Conservation (phyloP, 495 filamentous ascomycete genomes). For the Lasiosphaeria ovina region DNA sequence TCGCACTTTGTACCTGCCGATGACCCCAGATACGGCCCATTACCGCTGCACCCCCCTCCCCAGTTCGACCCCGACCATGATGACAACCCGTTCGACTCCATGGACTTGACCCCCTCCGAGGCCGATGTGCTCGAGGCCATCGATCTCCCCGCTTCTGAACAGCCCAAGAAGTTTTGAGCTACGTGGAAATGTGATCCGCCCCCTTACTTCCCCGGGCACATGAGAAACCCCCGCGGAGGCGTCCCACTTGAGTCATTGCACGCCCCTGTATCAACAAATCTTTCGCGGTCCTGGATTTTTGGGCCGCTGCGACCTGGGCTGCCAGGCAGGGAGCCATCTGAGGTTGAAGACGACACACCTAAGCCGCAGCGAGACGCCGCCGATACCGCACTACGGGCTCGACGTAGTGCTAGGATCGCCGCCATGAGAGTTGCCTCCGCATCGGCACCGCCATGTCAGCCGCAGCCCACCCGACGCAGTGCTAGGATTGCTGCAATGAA, state of each 20-base stretch:
- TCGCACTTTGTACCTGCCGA: background rate
- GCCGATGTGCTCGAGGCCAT: conserved; percentile 7
- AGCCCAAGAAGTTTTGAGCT: background rate
- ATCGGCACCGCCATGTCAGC: background rate
- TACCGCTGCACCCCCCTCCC: too few species aligned
- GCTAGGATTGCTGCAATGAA: conserved; percentile 3
- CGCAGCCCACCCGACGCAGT: background rate
- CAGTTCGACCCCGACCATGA: too few species aligned
- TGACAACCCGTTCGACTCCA: background rate
- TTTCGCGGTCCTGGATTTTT: background rate
- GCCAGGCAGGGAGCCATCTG: background rate
- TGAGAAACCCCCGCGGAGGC: background rate
- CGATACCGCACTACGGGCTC: background rate
- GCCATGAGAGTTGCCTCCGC: background rate
- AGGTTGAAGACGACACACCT: background rate
- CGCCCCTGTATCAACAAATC: background rate
- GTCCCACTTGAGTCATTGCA: background rate
- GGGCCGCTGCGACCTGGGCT: background rate
- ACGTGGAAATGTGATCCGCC: background rate
- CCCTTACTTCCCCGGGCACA: background rate
- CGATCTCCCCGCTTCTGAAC: background rate
- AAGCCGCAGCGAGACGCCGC: background rate
- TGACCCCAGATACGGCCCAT: background rate
- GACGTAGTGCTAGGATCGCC: background rate
- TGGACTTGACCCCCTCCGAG: conserved; percentile 5